phyloP scores from a whole-genome alignment of 2,329 filamentous ascomycete species.

The Paraconiothyrium sp. region DNA sequence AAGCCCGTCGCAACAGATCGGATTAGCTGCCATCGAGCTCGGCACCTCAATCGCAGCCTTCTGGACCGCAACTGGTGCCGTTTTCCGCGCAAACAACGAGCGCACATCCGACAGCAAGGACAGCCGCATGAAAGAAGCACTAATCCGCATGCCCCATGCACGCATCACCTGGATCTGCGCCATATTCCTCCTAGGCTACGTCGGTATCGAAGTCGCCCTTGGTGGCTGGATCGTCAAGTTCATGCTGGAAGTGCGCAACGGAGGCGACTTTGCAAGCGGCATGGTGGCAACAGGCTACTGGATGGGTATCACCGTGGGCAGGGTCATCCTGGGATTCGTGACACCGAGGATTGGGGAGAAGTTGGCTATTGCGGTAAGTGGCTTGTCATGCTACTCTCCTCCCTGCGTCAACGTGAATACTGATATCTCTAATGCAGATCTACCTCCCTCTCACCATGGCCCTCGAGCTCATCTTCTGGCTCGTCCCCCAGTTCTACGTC shows the following conservation, averaged over 20 bases:
- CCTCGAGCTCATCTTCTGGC: constrained; percentile 80
- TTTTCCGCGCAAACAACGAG: constrained; percentile 64
- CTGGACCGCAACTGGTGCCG: constrained; percentile 68
- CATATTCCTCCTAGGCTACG: constrained; percentile 79
- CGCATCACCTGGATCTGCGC: constrained; percentile 77
- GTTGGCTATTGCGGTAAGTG: constrained; percentile 56
- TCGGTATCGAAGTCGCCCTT: constrained; percentile 79
- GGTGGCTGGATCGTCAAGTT: constrained; percentile 87
- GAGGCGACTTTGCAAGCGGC: constrained; percentile 74
- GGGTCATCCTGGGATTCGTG: constrained; percentile 77
- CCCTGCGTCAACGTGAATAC: background rate
- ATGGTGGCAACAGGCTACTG: constrained; percentile 84
- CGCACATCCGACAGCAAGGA: constrained; percentile 55
- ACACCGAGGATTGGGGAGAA: constrained; percentile 80
- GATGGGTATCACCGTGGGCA: constrained; percentile 80
- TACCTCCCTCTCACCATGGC: constrained; percentile 73
- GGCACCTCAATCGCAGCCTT: constrained; percentile 65
- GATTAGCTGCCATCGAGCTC: constrained; percentile 66
- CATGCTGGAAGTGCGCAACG: constrained; percentile 81
- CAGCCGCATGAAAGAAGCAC: constrained; percentile 61
- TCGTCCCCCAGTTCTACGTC: constrained; percentile 78
- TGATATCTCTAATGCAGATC: constrained; percentile 60
- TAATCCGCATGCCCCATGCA: constrained; percentile 57
- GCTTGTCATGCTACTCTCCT: background rate
- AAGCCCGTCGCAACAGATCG: constrained; percentile 53